Evolutionary conservation across 2,329 filamentous ascomycete species (phyloP).

Genomic region (Pseudopyrenochaeta lycopersici): DNA sequence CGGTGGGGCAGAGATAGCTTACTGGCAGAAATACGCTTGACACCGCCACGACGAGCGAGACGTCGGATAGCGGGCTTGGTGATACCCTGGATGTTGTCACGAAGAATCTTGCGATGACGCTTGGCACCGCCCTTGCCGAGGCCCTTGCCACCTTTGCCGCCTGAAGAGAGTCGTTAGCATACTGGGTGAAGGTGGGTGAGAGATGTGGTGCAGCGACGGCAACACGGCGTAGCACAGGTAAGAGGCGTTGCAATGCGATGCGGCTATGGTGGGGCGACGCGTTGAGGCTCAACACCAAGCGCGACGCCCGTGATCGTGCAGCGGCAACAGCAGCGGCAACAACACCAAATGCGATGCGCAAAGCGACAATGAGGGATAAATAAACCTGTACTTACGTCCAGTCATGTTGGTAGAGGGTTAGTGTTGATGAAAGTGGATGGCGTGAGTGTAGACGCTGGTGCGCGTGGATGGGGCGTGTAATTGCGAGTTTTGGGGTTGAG

Average conservation of each 20-base stretch:
- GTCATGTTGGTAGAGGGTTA: constrained; percentile 50
- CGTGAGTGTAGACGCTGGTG: constrained; percentile 7
- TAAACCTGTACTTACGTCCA: constrained; percentile 52
- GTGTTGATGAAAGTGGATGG: constrained; percentile 33
- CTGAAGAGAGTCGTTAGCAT: constrained; percentile 50
- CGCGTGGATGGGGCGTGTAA: constrained; percentile 8
- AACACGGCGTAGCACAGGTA: constrained; percentile 21
- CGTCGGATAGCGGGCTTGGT: constrained; percentile 64
- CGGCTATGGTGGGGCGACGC: constrained; percentile 27
- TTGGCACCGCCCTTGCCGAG: constrained; percentile 65
- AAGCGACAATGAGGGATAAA: constrained; percentile 13
- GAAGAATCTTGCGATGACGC: constrained; percentile 64
- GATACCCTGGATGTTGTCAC: constrained; percentile 65
- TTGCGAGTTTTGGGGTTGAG: constrained; percentile 9
- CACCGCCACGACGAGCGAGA: constrained; percentile 64
- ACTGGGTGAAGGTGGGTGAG: constrained; percentile 12
- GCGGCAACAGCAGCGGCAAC: constrained; percentile 21
- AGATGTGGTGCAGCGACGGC: constrained; percentile 16
- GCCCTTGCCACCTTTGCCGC: constrained; percentile 64
- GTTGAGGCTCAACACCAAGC: constrained; percentile 41
- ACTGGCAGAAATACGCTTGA: constrained; percentile 63
- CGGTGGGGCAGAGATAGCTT: constrained; percentile 30
- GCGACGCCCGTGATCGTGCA: constrained; percentile 24
- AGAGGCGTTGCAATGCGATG: constrained; percentile 20
- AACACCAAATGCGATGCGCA: constrained; percentile 24